A percentile compares a stretch with the other conserved stretches of the same genome.
These are phyloP conservation scores for Nepenthes gracilis DNA, from an alignment of 148 eudicot species.

Conservation along the genomic window DNA sequence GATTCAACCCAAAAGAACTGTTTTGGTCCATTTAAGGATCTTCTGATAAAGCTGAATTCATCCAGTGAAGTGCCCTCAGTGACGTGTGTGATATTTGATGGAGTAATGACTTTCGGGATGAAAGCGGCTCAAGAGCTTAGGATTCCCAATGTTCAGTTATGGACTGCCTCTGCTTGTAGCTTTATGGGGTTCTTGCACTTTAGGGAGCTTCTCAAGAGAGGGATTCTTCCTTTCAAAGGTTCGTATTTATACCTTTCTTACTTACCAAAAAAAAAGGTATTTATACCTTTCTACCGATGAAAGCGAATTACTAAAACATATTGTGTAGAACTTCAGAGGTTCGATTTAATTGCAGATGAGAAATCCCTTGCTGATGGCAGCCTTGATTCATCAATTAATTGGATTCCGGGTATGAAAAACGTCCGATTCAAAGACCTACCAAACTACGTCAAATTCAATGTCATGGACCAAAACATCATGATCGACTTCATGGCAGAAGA, in stretches of 20 bases:
- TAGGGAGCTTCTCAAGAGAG: slow-evolving; percentile 13
- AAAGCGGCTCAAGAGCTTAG: slow-evolving; percentile 13
- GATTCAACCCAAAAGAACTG: slow-evolving; percentile 6
- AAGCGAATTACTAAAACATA: no score
- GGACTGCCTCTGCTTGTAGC: slow-evolving; percentile 25
- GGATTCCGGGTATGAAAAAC: slow-evolving; percentile 16
- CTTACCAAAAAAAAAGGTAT: not conserved
- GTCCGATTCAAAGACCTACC: slow-evolving; percentile 14
- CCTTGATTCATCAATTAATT: not conserved
- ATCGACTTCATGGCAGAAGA: slow-evolving; percentile 14
- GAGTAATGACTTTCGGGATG: slow-evolving; percentile 10
- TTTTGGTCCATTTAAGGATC: slow-evolving; percentile 5
- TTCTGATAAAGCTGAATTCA: slow-evolving; percentile 5
- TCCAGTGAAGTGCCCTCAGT: slow-evolving; percentile 4
- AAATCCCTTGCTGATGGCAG: slow-evolving; percentile 5
- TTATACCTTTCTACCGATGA: not conserved
- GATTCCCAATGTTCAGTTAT: slow-evolving; percentile 11
- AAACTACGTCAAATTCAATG: slow-evolving; percentile 7
- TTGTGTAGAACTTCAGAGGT: no score
- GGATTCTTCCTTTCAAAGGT: slow-evolving; percentile 22
- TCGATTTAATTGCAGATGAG: slow-evolving; percentile 11
- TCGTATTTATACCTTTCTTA: not conserved
- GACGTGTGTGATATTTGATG: slow-evolving; percentile 13
- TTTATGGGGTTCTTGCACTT: slow-evolving; percentile 15
- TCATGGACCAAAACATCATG: slow-evolving; percentile 7